Conservation (phyloP, 768 basidiomycete species). For the Termitomyces sp. region DNA sequence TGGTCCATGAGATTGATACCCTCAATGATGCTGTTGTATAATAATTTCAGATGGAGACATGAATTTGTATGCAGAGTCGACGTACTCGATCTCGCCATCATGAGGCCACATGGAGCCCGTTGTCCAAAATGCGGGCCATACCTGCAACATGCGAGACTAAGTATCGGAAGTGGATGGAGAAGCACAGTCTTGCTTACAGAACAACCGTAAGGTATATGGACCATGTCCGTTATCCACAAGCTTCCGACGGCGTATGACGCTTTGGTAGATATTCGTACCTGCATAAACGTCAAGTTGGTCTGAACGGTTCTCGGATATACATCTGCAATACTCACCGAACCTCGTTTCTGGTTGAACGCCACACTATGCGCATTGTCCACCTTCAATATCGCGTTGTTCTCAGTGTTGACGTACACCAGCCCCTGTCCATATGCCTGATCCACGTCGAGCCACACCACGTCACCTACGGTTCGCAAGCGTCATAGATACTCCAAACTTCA, state of each 20-base stretch:
- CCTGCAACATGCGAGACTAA: constrained; percentile 17
- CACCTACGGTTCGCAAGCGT: constrained; percentile 34
- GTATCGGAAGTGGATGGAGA: neutral
- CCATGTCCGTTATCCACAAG: constrained; percentile 38
- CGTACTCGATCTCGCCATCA: constrained; percentile 44
- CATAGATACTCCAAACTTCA: neutral
- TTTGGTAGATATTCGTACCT: constrained; percentile 42
- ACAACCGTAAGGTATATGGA: constrained; percentile 47
- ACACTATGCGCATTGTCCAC: constrained; percentile 69
- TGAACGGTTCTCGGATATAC: neutral
- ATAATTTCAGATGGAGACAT: neutral
- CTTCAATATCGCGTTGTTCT: constrained; percentile 63
- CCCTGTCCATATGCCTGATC: constrained; percentile 38
- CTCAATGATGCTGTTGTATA: constrained; percentile 65
- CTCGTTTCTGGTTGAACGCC: constrained; percentile 42
- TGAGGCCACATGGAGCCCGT: constrained; percentile 36
- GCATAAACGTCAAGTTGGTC: neutral
- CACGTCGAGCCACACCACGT: constrained; percentile 54
- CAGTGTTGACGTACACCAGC: constrained; percentile 55
- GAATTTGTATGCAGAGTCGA: neutral
- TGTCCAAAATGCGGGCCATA: constrained; percentile 49
- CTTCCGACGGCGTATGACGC: constrained; percentile 38
- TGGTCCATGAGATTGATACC: constrained; percentile 66
- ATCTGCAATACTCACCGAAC: constrained; percentile 41
- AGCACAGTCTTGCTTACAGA: constrained; percentile 29